These are phyloP conservation scores for Teratosphaeria zuluensis DNA, from an alignment of 2,329 filamentous ascomycete genomes.

Conservation along the genomic window DNA sequence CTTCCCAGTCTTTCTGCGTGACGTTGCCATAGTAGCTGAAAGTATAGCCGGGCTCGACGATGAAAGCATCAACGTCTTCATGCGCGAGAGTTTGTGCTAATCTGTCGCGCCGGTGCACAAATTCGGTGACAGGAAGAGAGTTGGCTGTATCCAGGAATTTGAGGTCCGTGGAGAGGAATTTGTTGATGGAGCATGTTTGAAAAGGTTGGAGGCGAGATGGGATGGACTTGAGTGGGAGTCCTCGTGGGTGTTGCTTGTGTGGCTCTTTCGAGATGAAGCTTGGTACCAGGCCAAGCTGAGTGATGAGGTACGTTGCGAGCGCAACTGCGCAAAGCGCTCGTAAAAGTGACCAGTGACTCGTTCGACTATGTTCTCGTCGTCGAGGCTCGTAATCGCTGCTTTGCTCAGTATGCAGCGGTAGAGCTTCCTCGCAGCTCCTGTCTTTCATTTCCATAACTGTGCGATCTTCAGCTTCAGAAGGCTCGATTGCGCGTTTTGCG, in stretches of 20 bases:
- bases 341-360: not conserved
- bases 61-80: slow-evolving; percentile 47
- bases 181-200: slow-evolving; percentile 45
- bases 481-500: not conserved
- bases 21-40: slow-evolving; percentile 57
- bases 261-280: not conserved
- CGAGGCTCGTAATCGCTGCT: not conserved
- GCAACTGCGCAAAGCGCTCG: not conserved
- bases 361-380: not conserved
- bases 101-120: slow-evolving; percentile 45
- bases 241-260: not conserved
- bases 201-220: slow-evolving; percentile 12
- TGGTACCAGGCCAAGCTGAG: not conserved
- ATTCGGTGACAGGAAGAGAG: slow-evolving; percentile 44
- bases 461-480: not conserved
- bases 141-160: slow-evolving; percentile 42
- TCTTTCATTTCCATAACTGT: not conserved
- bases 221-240: not conserved
- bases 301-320: not conserved
- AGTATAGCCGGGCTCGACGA: slow-evolving; percentile 55
- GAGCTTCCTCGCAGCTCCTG: not conserved
- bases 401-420: not conserved
- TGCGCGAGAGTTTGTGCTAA: slow-evolving; percentile 46
- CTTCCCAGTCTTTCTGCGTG: slow-evolving; percentile 53
- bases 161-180: slow-evolving; percentile 32